Evolutionary conservation across 352 stramenopile genomes (phyloP), one percentile per base, ranked within the genome.

Genomic region (Globisporangium middletonii): DNA sequence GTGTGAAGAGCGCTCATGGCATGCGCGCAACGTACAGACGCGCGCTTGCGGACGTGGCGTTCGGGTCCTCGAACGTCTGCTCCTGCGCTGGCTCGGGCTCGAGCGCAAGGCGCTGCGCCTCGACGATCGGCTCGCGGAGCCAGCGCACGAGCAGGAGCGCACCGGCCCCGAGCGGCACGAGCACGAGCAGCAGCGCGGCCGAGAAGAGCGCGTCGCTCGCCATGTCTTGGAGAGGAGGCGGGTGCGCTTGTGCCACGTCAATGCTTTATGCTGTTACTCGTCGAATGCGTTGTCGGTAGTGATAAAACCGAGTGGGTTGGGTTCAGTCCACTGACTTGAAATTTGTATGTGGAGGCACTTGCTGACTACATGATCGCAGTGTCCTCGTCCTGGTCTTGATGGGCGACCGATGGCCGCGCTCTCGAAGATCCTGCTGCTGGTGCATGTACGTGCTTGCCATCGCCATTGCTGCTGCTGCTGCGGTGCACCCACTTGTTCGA

Each of bases 401-500:
- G 30, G 30, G 33, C 4, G 5, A 38, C 33, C 4, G 35, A 41
- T 7, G 41, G 41, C 41, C 41, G 41, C 41, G 18, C 41, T 45
- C 33, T 38, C 4, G 33, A 9, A 8, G 18, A 8, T 11, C 4
- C 41, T 19, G 13, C 15, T 45, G 12, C 41, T 45, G 18, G 15
- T 9, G 5, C 33, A 38, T 6, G n/a, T 3, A 4, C 4, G 15
- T 45, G 41, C 41, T 45, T 18, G 16, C 8, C 8, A 44, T 6
- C 11, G 12, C 41, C 23, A 23, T 23, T 23, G 5, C 41, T n/a
- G 18, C 41, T 23, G 5, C 41, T n/a, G 41, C 41, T n/a, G 15
- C 13, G 41, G 51, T 89, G 70, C 8, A 91, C 77, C 83, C 83
- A 92, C 47, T 71, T 71, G 63, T 88, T 86, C 55, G 64, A 37